phyloP scores from a whole-genome alignment of 495 filamentous ascomycete species.

The Aspergillus nidulans region DNA sequence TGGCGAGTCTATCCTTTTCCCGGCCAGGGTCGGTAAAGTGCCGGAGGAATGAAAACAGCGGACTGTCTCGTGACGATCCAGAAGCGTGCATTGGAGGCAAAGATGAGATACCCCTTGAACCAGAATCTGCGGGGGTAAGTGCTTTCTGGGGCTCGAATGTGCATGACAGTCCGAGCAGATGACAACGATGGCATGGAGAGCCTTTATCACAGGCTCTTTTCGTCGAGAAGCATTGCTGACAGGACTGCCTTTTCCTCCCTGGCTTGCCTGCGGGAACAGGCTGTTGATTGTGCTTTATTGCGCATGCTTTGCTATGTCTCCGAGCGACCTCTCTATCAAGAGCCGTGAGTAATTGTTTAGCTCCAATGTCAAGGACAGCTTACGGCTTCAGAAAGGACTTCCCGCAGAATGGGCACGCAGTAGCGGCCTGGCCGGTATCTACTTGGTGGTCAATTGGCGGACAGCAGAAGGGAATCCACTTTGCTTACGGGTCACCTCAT shows the following conservation, averaged over 20 bases:
- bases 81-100: slow-evolving; percentile 53
- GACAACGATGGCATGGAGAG: slow-evolving; percentile 29
- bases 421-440: slow-evolving; percentile 27
- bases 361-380: not conserved
- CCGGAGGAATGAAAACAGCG: slow-evolving; percentile 30
- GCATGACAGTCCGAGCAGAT: slow-evolving; percentile 21
- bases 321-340: slow-evolving; percentile 31
- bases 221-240: slow-evolving; percentile 28
- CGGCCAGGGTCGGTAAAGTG: slow-evolving; percentile 33
- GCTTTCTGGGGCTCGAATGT: slow-evolving; percentile 14
- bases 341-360: not conserved
- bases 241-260: slow-evolving; percentile 34
- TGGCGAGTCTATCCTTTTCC: slow-evolving; percentile 31
- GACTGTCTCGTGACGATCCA: slow-evolving; percentile 31
- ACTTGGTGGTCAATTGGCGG: slow-evolving; percentile 14
- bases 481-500: slow-evolving; percentile 31
- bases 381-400: slow-evolving; percentile 35
- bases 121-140: not conserved
- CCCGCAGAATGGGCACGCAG: slow-evolving; percentile 34
- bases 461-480: not conserved
- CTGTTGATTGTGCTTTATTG: slow-evolving; percentile 33
- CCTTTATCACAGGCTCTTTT: slow-evolving; percentile 31
- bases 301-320: slow-evolving; percentile 33
- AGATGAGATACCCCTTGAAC: slow-evolving; percentile 6
- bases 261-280: slow-evolving; percentile 26